These are phyloP conservation scores for Colletotrichum karsti DNA, from an alignment of 2,329 filamentous ascomycete species.

Conservation along the genomic window DNA sequence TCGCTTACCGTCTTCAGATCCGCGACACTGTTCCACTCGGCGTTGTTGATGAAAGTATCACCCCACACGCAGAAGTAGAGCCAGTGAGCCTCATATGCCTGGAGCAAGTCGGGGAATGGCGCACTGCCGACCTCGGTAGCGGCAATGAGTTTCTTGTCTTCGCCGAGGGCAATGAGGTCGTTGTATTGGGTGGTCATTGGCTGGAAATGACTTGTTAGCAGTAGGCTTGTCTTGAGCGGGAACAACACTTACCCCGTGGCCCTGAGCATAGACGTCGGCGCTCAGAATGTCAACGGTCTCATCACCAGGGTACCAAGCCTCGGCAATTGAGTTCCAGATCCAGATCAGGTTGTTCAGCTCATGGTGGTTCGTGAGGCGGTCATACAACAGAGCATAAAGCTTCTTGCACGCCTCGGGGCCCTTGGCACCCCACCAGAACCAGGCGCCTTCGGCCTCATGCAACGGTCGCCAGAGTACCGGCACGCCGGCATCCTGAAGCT, in stretches of 20 bases:
- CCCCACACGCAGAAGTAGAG: constrained; percentile 56
- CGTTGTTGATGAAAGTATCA: constrained; percentile 51
- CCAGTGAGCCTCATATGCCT: constrained; percentile 56
- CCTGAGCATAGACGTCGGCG: constrained; percentile 54
- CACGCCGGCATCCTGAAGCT: constrained; percentile 50
- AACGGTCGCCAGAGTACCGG: constrained; percentile 57
- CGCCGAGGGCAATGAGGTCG: constrained; percentile 48
- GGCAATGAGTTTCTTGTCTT: constrained; percentile 56
- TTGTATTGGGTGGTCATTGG: constrained; percentile 54
- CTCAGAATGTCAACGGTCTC: constrained; percentile 54
- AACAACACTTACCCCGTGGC: constrained; percentile 46
- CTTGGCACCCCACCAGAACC: constrained; percentile 63
- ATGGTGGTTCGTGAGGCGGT: constrained; percentile 53
- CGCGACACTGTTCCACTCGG: constrained; percentile 48
- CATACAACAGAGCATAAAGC: constrained; percentile 51
- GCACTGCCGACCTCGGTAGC: constrained; percentile 56
- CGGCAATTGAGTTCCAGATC: constrained; percentile 56
- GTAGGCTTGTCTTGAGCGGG: rapidly evolving
- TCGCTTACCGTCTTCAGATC: constrained; percentile 44
- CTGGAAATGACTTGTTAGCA: constrained; percentile 15
- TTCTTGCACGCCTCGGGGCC: constrained; percentile 54
- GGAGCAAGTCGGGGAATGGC: constrained; percentile 49
- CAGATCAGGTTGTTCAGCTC: constrained; percentile 56
- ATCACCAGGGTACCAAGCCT: constrained; percentile 57
- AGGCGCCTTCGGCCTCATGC: constrained; percentile 58